phyloP scores from a whole-genome alignment of 306 rosid species.

The Malus sylvestris region DNA sequence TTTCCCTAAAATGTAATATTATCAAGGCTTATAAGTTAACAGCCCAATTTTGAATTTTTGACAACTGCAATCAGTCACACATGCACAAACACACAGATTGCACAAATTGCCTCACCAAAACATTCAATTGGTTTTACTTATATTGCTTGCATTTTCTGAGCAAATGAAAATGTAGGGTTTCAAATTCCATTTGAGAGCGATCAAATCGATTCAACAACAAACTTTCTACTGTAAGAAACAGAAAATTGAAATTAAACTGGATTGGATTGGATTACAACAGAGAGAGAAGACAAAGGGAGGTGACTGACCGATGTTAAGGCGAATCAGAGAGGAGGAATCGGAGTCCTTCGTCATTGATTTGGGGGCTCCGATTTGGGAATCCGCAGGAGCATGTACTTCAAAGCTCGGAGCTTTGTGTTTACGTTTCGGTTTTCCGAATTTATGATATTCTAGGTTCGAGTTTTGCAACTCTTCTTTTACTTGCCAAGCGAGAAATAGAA shows the following conservation, averaged over 20 bases:
- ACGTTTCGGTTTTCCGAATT: neutral
- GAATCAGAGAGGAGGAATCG: slow-evolving; percentile 45
- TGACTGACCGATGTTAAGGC: slow-evolving; percentile 63
- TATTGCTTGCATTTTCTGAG: neutral
- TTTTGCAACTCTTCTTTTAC: neutral
- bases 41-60: neutral
- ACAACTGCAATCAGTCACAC: neutral
- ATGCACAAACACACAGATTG: neutral
- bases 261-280: neutral
- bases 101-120: neutral
- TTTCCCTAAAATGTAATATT: too few species aligned
- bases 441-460: neutral
- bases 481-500: neutral
- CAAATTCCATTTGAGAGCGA: neutral
- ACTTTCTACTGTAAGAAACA: neutral
- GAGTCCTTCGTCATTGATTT: slow-evolving; percentile 22
- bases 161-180: neutral
- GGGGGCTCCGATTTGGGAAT: neutral
- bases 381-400: neutral
- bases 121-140: neutral
- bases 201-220: neutral
- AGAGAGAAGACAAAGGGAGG: neutral
- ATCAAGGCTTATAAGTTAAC: too few species aligned
- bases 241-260: neutral
- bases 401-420: neutral